A percentile compares a stretch with the other conserved stretches of the same genome.
phyloP scores from a whole-genome alignment of 306 rosid species.

The Alnus glutinosa region DNA sequence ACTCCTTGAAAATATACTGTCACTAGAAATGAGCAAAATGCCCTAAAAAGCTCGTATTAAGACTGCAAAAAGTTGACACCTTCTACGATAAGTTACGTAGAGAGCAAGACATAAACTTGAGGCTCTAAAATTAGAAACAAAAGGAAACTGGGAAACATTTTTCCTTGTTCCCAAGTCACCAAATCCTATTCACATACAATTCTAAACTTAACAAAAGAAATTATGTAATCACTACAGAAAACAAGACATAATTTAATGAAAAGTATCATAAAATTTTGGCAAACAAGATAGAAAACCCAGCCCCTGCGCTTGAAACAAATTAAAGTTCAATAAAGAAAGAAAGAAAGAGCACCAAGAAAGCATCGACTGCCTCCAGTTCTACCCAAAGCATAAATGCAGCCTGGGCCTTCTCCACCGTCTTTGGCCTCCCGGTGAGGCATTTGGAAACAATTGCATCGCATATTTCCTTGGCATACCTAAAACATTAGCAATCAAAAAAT shows the following conservation, averaged over 20 bases:
- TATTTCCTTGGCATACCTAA: constrained; percentile 81
- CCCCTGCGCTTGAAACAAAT: neutral
- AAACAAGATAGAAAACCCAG: neutral
- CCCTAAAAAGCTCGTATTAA: too few relatives aligned
- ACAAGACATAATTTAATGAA: neutral
- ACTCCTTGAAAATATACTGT: too few relatives aligned
- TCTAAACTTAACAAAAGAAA: neutral
- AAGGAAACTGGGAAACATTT: neutral
- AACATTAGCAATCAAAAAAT: constrained; percentile 21
- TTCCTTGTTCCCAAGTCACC: neutral
- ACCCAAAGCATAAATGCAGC: constrained; percentile 92
- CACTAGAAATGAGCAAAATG: too few relatives aligned
- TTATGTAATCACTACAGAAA: neutral
- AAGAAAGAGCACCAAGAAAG: constrained; percentile 68
- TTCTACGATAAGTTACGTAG: too few relatives aligned
- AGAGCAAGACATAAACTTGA: too few relatives aligned
- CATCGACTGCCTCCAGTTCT: constrained; percentile 95
- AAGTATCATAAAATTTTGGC: neutral
- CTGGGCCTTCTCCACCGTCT: constrained; percentile 99
- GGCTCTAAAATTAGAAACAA: too few relatives aligned
- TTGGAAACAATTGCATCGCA: constrained; percentile 91
- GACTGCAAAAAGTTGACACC: too few relatives aligned
- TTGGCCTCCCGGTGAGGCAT: constrained; percentile 95
- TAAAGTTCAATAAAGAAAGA: neutral
- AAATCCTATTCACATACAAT: neutral